Evolutionary conservation across 2,329 filamentous ascomycete species (phyloP).

Genomic region (Talaromyces sp.): DNA sequence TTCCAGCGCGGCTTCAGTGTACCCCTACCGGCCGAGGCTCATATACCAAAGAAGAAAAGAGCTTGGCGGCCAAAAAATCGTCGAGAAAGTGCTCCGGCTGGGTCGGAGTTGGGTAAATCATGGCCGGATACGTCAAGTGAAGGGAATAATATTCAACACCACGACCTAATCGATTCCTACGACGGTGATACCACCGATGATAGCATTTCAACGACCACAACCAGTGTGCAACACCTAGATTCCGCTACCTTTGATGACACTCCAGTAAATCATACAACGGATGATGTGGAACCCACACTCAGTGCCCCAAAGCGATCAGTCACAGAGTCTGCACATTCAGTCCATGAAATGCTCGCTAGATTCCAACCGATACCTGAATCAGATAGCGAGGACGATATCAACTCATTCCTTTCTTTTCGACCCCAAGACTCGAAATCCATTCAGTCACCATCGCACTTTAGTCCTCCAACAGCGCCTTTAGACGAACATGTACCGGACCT

Average conservation of each 20-base stretch:
- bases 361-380: constrained; percentile 34
- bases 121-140: constrained; percentile 20
- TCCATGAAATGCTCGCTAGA: constrained; percentile 37
- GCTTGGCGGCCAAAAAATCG: constrained; percentile 63
- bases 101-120: constrained; percentile 20
- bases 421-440: constrained; percentile 19
- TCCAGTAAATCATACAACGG: constrained; percentile 19
- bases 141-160: constrained; percentile 23
- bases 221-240: constrained; percentile 16
- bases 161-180: constrained; percentile 32
- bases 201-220: constrained; percentile 26
- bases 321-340: constrained; percentile 31
- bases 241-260: constrained; percentile 15
- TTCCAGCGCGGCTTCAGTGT: constrained; percentile 75
- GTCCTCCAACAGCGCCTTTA: constrained; percentile 23
- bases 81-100: constrained; percentile 33
- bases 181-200: constrained; percentile 34
- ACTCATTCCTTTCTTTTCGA: constrained; percentile 43
- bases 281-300: constrained; percentile 17
- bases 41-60: constrained; percentile 61
- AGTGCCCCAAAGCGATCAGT: constrained; percentile 24
- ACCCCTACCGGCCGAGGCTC: constrained; percentile 65
- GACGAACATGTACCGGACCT: constrained; percentile 21
- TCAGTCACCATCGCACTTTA: constrained; percentile 21
- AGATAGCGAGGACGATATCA: constrained; percentile 32